Base-by-base conservation (phyloP, 768 basidiomycete genomes). In the Tephrocybe rancida region DNA sequence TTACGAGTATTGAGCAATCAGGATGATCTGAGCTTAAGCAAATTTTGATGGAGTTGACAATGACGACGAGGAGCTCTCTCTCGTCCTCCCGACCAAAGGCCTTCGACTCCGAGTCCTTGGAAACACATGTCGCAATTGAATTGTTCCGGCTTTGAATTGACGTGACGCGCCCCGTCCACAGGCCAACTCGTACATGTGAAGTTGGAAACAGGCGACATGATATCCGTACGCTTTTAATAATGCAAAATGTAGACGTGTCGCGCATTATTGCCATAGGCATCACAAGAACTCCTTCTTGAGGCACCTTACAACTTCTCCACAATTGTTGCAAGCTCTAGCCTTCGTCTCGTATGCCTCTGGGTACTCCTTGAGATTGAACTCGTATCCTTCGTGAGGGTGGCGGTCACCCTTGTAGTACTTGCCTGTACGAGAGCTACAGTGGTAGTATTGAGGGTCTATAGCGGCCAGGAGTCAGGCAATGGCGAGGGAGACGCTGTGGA, bases 341-440 rank as follows among this genome's bases (percentile, higher is more conserved):
- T 64, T 56, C 7, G 63, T 43, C 46, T 72, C 69, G 38, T 63
- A 73, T 2, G 59, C 54, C 7, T 71, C 64, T 1, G 65, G 62
- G 6, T 50, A 37, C 38, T 63, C 63, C 16, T 57, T 47, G 9
- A 55, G 7, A 44, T 50, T 58, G 4, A 52, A 27, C 6, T 57
- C 50, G 19, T 58, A 49, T 6, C 50, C 55, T 22, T 39, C 56
- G 13, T 53, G 55, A 7, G 73, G 71, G 51, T 73, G 72, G n/a
- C 68, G 61, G 54, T 73, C 71, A 14, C 72, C 70, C 35, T 48
- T 52, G 51, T 71, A 73, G 1, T 39, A 26, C 24, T 59, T 59
- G 21, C 61, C 65, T 26, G 61, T 64, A 18, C 60, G 61, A 37
- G 67, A 63, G 47, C 54, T 64, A 47, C 61, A 57, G 50, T 73